These are phyloP conservation scores for Backusella luteola DNA, from an alignment of 192 early-diverging fungal genomes.

Conservation along the genomic window DNA sequence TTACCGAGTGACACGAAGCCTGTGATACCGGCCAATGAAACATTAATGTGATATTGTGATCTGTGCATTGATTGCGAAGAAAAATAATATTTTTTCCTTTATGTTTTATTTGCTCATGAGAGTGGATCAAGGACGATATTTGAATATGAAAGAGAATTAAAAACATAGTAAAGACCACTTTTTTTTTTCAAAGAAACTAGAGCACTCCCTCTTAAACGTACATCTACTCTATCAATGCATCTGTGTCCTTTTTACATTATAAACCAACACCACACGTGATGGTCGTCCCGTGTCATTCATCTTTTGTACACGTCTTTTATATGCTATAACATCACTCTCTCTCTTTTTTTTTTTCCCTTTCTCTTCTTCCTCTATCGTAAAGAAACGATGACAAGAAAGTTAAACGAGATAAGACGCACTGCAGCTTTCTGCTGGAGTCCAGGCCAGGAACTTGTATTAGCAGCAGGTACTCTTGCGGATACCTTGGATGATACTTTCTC, in stretches of 20 bases:
- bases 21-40: not conserved
- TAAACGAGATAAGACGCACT: constrained; percentile 71
- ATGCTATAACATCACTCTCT: not conserved
- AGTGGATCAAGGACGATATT: not conserved
- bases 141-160: too few species aligned
- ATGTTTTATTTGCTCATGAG: not conserved
- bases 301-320: not conserved
- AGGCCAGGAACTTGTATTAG: constrained; percentile 65
- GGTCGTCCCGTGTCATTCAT: not conserved
- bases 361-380: not conserved
- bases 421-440: constrained; percentile 89
- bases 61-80: not conserved
- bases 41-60: not conserved
- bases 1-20: too few species aligned
- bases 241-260: not conserved
- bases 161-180: too few species aligned
- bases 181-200: too few species aligned
- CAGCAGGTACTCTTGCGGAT: constrained; percentile 91
- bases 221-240: not conserved
- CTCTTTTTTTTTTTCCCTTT: not conserved
- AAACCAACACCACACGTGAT: not conserved
- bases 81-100: not conserved
- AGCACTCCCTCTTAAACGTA: too few species aligned
- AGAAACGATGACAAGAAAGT: constrained; percentile 39
- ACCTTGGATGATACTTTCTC: constrained; percentile 93